Conservation (phyloP, 2,329 filamentous ascomycete species). For the Colletotrichum orchidophilum region DNA sequence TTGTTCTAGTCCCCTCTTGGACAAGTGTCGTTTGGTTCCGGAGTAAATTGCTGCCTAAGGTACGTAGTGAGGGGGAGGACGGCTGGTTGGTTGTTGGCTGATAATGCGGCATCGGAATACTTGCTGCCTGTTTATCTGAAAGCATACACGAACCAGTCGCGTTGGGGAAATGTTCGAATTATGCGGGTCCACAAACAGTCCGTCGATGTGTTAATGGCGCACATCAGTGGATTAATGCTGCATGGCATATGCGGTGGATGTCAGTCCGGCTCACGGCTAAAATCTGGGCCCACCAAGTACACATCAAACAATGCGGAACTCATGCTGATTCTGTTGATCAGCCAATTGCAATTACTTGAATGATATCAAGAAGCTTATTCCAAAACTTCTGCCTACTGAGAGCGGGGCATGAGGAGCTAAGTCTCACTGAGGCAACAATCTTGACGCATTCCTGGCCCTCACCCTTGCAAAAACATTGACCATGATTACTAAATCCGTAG, state of each 20-base stretch:
- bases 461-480: not conserved
- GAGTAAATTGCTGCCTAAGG: not conserved
- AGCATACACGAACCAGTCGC: not conserved
- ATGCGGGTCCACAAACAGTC: not conserved
- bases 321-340: not conserved
- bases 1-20: not conserved
- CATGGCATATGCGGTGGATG: not conserved
- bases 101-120: not conserved
- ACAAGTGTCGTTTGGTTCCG: not conserved
- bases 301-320: not conserved
- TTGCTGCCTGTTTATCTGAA: not conserved
- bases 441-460: not conserved
- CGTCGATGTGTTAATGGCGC: not conserved
- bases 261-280: not conserved
- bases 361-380: not conserved
- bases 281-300: not conserved
- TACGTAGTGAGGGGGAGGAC: not conserved
- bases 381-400: not conserved
- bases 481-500: not conserved
- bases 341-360: not conserved
- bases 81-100: not conserved
- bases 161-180: not conserved
- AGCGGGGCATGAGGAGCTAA: not conserved
- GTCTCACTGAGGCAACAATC: not conserved
- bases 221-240: not conserved